phyloP scores from a whole-genome alignment of 2,329 filamentous ascomycete species.

The Microcyclospora pomicola region DNA sequence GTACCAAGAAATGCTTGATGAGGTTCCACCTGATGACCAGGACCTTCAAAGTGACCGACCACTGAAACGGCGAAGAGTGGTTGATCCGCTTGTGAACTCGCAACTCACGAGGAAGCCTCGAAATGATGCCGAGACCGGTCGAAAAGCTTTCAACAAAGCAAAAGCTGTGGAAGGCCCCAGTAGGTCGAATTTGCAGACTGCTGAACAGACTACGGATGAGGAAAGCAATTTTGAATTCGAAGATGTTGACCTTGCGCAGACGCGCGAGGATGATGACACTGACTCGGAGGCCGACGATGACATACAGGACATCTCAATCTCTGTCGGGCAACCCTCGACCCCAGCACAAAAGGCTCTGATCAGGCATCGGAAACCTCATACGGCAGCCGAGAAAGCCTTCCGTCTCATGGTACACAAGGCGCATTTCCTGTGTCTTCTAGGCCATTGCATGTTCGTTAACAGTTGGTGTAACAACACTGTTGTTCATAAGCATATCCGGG shows the following conservation, averaged over 20 bases:
- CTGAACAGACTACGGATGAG: constrained; percentile 7
- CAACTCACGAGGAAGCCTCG: too few relatives aligned
- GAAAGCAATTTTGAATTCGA: constrained; percentile 49
- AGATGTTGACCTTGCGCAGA: constrained; percentile 38
- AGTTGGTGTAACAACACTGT: constrained; percentile 59
- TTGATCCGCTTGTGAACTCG: not conserved
- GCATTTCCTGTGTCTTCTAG: constrained; percentile 70
- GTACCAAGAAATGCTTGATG: constrained; percentile 18
- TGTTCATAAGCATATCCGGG: constrained; percentile 38
- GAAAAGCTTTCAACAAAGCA: too few relatives aligned
- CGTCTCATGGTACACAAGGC: constrained; percentile 72
- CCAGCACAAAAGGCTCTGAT: constrained; percentile 19
- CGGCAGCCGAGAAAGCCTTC: constrained; percentile 42
- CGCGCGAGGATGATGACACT: constrained; percentile 12
- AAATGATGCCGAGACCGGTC: too few relatives aligned
- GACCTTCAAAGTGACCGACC: constrained; percentile 6
- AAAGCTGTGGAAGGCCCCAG: not conserved
- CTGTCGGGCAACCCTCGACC: constrained; percentile 25
- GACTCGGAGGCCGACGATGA: constrained; percentile 12
- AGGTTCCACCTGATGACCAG: constrained; percentile 11
- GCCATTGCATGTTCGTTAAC: constrained; percentile 64
- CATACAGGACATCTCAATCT: constrained; percentile 29
- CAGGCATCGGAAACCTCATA: constrained; percentile 35
- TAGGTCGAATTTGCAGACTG: constrained; percentile 10
- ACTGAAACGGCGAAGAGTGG: constrained; percentile 15